Evolutionary conservation across 192 early-diverging fungal species (phyloP), one percentile per base, ranked within the genome.

Genomic region (Mortierella antarctica): DNA sequence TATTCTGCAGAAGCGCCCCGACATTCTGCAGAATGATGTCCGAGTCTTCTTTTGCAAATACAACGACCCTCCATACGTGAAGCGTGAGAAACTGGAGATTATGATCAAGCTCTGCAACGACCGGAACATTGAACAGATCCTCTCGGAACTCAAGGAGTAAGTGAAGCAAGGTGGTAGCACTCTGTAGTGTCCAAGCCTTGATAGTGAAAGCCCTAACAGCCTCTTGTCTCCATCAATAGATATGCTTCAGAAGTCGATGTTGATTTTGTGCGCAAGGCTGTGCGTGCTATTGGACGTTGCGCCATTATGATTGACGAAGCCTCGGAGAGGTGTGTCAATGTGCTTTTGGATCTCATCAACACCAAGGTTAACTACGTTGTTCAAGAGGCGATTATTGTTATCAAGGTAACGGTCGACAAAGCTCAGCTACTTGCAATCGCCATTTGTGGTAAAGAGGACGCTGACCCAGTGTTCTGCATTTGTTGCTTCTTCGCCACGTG

Each of bases 41-140:
- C 89, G 96, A 41, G 97, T 98, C 20, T 99, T 99, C 83, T 99
- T 97, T 80, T 96, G 95, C 85, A 97, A 96, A 81, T 99, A 96
- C 87, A 98, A 99, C 83, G 97, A 99, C 85, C 96, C 97, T 39
- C 93, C 93, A 21, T 99, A 98, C 68, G 96, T 99, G 71, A 99
- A 99, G 83, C 86, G 93, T 46, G 97, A 98, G 65, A 99, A 99
- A 71, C 86, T 99, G 44, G 95, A 96, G 59, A 93, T 99, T 50
- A 92, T 99, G 82, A 93, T 98, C 72, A 93, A 91, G 54, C 89
- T 99, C 21, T 93, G 92, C 70, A 92, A 91, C 21, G 94, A 94
- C 62, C 86, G 88, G 65, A 98, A 97, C 71, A 87, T 96, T 15
- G 96, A 98, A 62, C 95, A 96, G 65, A 89, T 99, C 48, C 84